A percentile compares a stretch with the other conserved stretches of the same genome.
These are phyloP conservation scores for Sporothrix mexicana DNA, from an alignment of 2,329 filamentous ascomycete genomes.

Conservation along the genomic window DNA sequence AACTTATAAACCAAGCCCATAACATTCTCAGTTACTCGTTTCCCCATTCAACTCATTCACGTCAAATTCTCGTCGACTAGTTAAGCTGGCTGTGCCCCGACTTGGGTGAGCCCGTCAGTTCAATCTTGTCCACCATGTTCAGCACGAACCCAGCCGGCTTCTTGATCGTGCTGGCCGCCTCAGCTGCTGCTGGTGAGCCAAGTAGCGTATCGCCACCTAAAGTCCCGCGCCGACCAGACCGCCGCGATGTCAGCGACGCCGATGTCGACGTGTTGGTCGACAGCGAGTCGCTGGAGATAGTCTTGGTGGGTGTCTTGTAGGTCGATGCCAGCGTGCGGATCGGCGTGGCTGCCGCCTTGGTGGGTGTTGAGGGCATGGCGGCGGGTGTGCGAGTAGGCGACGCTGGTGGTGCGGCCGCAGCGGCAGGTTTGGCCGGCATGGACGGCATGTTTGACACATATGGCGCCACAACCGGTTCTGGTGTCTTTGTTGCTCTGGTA, in stretches of 20 bases:
- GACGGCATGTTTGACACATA: background rate
- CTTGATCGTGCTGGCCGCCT: conserved; percentile 21
- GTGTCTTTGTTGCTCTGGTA: background rate
- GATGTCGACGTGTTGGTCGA: conserved; percentile 19
- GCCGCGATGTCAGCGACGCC: conserved; percentile 10
- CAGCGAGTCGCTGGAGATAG: conserved; percentile 24
- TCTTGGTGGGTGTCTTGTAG: conserved; percentile 27
- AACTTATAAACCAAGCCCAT: background rate
- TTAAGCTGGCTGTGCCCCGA: background rate
- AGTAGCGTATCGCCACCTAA: conserved; percentile 22
- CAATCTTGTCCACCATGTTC: conserved; percentile 62
- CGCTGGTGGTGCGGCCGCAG: background rate
- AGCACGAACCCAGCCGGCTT: conserved; percentile 48
- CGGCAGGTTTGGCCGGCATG: background rate
- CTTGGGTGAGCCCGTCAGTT: conserved; percentile 42
- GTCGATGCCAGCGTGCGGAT: background rate
- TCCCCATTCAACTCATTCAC: background rate
- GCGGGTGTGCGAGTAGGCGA: background rate
- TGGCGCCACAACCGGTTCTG: background rate
- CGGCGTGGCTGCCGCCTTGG: background rate
- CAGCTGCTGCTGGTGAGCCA: conserved; percentile 43
- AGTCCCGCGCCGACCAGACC: conserved; percentile 28
- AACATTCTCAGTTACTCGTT: background rate
- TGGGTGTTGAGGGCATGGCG: conserved; percentile 23
- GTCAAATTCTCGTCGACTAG: background rate